Base-by-base conservation (phyloP, 1,139 yeast genomes). In the Entelexis sorbosivorans region DNA sequence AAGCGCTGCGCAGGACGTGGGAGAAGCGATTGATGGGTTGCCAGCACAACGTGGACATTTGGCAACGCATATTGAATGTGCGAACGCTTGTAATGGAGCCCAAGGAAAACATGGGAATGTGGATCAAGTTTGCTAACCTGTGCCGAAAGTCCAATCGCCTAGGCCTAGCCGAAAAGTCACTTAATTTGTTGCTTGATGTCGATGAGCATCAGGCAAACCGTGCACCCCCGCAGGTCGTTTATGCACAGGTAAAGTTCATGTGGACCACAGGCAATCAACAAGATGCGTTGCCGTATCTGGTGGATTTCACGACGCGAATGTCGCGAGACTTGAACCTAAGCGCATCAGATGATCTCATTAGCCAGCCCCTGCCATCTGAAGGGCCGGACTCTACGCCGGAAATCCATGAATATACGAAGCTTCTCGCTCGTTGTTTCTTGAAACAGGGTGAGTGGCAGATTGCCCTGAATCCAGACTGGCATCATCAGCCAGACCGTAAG, bases 361-460 rank as follows among this genome's bases (percentile, higher is more conserved):
- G 91, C 1, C 95, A 85, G 63, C 91, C 93, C n/a, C 68, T 85
- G 45, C 95, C 95, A 0, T 76, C 81, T 0, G 84, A 78, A 52
- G 44, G 48, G 19, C 61, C 60, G 2, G 60, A 56, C 19, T 51
- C 55, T 9, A 54, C 62, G 1, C 54, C 54, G 0, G 87, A 82
- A 60, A 85, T 83, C 38, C 84, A 81, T 58, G 89, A 83, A 56
- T 85, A 86, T 61, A 88, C 96, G n/a, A 82, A 78, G 59, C 71
- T 93, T 33, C 71, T 93, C 46, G 96, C 98, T 0, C 76, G 97
- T 60, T 93, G 98, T 62, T 93, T 89, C 70, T 74, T 91, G 67
- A 93, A 91, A 62, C 98, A 91, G 69, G 98, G 98, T 59, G 96
- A 91, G 67, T 93, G 99, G 99, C 93, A 88, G 61, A 85, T 88